Conservation (phyloP, 2,329 filamentous ascomycete species). For the Aspergillus ochraceoroseus region DNA sequence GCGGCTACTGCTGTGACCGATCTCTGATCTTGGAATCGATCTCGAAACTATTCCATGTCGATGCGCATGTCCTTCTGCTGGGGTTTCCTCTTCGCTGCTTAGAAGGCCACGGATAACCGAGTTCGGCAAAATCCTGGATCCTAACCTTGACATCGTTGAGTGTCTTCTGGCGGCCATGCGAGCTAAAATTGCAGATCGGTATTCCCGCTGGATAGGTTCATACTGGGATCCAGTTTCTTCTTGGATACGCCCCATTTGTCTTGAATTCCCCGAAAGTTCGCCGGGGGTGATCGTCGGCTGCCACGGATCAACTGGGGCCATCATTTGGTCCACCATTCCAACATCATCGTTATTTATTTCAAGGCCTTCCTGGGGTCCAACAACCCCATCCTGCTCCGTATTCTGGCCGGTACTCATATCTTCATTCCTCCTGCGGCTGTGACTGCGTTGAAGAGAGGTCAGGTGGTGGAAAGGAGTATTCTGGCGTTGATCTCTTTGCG, state of each 20-base stretch:
- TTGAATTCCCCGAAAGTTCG: conserved; percentile 14
- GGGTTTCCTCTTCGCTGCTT: conserved; percentile 45
- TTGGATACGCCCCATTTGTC: conserved; percentile 34
- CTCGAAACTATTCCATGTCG: conserved; percentile 42
- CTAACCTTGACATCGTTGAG: conserved; percentile 47
- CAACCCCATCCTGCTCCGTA: conserved; percentile 26
- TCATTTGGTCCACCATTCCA: conserved; percentile 15
- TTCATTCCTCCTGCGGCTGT: conserved; percentile 32
- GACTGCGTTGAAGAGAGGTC: conserved; percentile 20
- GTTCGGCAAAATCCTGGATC: conserved; percentile 47
- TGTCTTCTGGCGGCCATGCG: conserved; percentile 40
- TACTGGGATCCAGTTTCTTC: conserved; percentile 37
- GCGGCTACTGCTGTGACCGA: conserved; percentile 31
- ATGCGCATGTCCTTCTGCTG: conserved; percentile 44
- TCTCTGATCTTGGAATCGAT: conserved; percentile 34
- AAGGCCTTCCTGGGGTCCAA: conserved; percentile 16
- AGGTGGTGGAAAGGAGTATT: conserved; percentile 24
- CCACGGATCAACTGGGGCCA: conserved; percentile 17
- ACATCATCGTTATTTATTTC: conserved; percentile 17
- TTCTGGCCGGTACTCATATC: conserved; percentile 32
- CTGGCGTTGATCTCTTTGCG: conserved; percentile 35
- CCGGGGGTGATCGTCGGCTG: conserved; percentile 19
- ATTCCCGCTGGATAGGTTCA: conserved; percentile 30
- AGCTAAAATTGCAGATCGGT: conserved; percentile 31
- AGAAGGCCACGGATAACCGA: conserved; percentile 43